Conservation (phyloP, 2,329 filamentous ascomycete species). For the Aspergillus puulaauensis region DNA sequence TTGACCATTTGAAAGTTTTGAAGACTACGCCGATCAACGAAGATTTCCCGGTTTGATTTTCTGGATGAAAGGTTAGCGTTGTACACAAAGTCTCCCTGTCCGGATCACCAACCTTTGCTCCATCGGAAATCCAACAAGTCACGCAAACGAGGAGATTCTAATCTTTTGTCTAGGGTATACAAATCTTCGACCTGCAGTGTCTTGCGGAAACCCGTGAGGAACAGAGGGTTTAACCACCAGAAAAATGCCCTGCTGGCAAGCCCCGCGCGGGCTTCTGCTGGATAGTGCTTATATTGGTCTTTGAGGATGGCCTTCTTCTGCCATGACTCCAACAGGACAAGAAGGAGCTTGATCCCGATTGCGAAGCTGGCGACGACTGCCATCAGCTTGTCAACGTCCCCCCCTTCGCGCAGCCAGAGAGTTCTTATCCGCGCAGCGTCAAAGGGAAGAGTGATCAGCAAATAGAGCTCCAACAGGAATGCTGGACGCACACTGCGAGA, state of each 20-base stretch:
- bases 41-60: neutral
- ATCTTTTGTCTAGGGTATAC: conserved; percentile 45
- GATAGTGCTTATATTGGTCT: conserved; percentile 39
- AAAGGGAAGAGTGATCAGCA: conserved; percentile 47
- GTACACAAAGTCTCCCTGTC: neutral
- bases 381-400: conserved; percentile 34
- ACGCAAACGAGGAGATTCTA: conserved; percentile 44
- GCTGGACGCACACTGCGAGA: conserved; percentile 44
- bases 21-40: conserved; percentile 13
- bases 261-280: conserved; percentile 53
- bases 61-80: conserved; percentile 13
- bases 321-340: conserved; percentile 46
- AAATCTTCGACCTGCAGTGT: conserved; percentile 47
- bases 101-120: conserved; percentile 34
- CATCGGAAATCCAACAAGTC: conserved; percentile 37
- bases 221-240: conserved; percentile 55
- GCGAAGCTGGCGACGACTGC: conserved; percentile 42
- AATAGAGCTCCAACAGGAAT: conserved; percentile 48
- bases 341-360: conserved; percentile 43
- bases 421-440: conserved; percentile 49
- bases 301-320: conserved; percentile 47
- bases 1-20: conserved; percentile 32
- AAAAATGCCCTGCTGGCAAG: conserved; percentile 51
- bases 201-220: conserved; percentile 50
- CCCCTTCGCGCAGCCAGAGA: conserved; percentile 37